phyloP scores from a whole-genome alignment of 306 rosid species.

The Lablab purpureus region DNA sequence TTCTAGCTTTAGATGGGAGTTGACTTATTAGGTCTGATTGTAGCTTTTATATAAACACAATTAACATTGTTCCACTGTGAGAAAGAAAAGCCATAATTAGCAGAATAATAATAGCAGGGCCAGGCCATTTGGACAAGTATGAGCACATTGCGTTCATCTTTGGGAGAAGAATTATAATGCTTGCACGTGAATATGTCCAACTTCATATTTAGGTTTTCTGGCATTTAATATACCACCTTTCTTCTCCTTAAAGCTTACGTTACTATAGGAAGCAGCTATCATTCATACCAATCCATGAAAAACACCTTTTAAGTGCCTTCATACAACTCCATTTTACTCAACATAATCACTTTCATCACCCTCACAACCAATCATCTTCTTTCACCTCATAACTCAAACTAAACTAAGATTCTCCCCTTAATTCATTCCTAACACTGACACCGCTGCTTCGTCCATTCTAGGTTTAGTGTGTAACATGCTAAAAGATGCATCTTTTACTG shows the following conservation, averaged over 20 bases:
- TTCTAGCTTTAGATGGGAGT: too few species aligned
- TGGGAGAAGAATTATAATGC: conserved; percentile 28
- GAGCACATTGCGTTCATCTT: neutral
- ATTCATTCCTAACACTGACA: too few species aligned
- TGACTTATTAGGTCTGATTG: neutral
- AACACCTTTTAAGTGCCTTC: conserved; percentile 12
- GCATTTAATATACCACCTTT: conserved; percentile 39
- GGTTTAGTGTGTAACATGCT: too few species aligned
- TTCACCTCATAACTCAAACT: neutral
- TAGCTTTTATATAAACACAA: neutral
- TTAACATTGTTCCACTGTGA: neutral
- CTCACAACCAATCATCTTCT: conserved; percentile 19
- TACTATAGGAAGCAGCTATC: conserved; percentile 12
- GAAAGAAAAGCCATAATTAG: conserved; percentile 19
- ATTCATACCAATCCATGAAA: conserved; percentile 3
- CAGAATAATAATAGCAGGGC: neutral
- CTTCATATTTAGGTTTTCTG: neutral
- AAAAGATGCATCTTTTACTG: too few species aligned
- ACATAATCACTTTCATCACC: neutral
- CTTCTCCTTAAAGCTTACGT: conserved; percentile 56
- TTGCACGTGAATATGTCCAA: conserved; percentile 51
- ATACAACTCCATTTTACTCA: neutral
- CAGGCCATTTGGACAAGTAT: conserved; percentile 10
- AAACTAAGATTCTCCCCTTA: too few species aligned
- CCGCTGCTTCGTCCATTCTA: too few species aligned